Percentiles rank a stretch among this genome's conserved stretches.
Conservation (phyloP, 805 yeast species). For the Wickerhamomyces pijperi region DNA sequence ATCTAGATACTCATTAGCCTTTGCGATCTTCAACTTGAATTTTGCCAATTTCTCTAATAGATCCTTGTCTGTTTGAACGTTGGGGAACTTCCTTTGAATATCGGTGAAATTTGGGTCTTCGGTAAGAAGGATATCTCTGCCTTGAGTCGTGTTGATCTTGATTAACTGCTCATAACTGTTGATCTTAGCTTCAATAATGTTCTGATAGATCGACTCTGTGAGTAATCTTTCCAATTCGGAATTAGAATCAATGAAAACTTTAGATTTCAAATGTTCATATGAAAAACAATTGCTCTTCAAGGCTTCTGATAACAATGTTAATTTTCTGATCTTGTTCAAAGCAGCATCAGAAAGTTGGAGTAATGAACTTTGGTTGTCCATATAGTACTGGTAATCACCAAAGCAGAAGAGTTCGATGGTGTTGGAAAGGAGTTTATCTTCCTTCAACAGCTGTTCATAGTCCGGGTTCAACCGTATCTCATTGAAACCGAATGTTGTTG, state of each 20-base stretch:
- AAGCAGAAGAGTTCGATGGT: slow-evolving; percentile 18
- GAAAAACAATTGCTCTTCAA: slow-evolving; percentile 8
- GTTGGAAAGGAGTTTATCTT: slow-evolving; percentile 6
- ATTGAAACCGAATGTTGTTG: slow-evolving; percentile 14
- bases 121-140: slow-evolving; percentile 14
- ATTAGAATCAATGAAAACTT: slow-evolving; percentile 2
- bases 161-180: slow-evolving; percentile 10
- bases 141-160: slow-evolving; percentile 11
- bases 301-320: slow-evolving; percentile 13
- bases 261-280: slow-evolving; percentile 7
- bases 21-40: slow-evolving; percentile 8
- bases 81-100: slow-evolving; percentile 1
- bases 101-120: slow-evolving; percentile 5
- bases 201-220: slow-evolving; percentile 11
- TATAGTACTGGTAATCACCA: slow-evolving; percentile 13
- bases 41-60: slow-evolving; percentile 7
- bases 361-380: slow-evolving; percentile 2
- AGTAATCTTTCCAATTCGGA: slow-evolving; percentile 13
- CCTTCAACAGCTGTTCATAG: neutral
- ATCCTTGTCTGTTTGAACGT: slow-evolving; percentile 4
- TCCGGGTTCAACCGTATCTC: slow-evolving; percentile 9
- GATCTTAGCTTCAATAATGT: slow-evolving; percentile 12
- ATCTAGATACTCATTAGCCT: slow-evolving; percentile 5
- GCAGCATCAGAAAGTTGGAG: slow-evolving; percentile 8
- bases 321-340: slow-evolving; percentile 12